Conservation (phyloP, 2,329 filamentous ascomycete genomes). For the Decorospora gaudefroyi region DNA sequence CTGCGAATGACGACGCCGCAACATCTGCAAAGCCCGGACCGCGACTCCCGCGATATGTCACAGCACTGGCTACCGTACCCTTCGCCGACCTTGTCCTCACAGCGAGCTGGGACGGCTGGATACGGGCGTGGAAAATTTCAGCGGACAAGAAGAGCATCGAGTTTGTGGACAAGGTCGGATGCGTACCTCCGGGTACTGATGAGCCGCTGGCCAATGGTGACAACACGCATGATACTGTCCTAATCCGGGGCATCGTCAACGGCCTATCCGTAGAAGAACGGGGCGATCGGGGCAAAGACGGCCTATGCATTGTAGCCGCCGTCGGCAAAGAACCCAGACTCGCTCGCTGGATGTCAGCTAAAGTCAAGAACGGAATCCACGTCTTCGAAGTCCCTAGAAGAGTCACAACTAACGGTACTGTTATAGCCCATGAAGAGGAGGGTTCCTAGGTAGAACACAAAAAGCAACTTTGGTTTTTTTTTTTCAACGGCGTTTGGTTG, state of each 20-base stretch:
- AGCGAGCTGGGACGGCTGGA: conserved; percentile 90
- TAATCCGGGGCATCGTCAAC: conserved; percentile 79
- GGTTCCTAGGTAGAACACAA: no score
- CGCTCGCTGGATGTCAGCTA: conserved; percentile 74
- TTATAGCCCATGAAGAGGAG: conserved; percentile 12
- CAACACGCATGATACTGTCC: conserved; percentile 26
- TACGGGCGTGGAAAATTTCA: conserved; percentile 83
- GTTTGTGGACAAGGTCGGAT: conserved; percentile 68
- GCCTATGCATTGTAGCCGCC: conserved; percentile 82
- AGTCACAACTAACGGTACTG: conserved; percentile 25
- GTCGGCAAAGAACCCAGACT: conserved; percentile 85
- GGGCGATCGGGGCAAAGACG: conserved; percentile 72
- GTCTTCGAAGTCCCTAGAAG: conserved; percentile 76
- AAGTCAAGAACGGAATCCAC: conserved; percentile 79
- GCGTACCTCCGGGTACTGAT: conserved; percentile 28
- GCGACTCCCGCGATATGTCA: conserved; percentile 80
- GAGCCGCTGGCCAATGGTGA: conserved; percentile 12
- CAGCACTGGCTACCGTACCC: conserved; percentile 80
- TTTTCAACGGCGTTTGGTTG: no score
- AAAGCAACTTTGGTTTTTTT: no score
- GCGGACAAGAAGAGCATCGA: conserved; percentile 75
- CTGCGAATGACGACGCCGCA: conserved; percentile 65
- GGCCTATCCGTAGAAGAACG: conserved; percentile 86
- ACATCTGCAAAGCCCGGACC: conserved; percentile 56
- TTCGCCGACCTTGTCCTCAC: conserved; percentile 89